Base-by-base conservation (phyloP, 1,284 basidiomycete species). In the Fistulina hepatica region DNA sequence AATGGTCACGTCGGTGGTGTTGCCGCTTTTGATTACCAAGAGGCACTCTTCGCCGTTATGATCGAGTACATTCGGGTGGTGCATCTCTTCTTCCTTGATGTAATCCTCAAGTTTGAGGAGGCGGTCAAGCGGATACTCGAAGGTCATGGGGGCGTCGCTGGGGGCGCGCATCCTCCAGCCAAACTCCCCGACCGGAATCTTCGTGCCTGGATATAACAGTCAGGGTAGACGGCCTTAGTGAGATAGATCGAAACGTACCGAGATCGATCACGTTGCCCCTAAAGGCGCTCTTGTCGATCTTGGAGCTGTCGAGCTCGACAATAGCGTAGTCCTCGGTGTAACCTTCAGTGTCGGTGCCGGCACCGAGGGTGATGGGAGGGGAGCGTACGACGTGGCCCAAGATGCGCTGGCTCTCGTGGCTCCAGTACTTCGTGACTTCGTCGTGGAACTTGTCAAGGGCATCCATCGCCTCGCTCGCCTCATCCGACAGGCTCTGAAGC, bases 21-120 rank as follows among this genome's bases (percentile, higher is more conserved):
- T 41, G 34, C 59, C 56, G 33, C 39, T 42, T 52, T 62, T 60
- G 42, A 57, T 36, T n/a, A 62, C 59, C 7, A 55, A 21, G 8
- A 59, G 33, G 45, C 51, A 57, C 7, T 36, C 32, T 16, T 57
- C 46, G 33, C 40, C 36, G 33, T 56, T 37, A 4, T 19, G 5
- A 42, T 59, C 58, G 16, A 37, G 22, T 47, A 45, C 48, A 36
- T 46, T 40, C 13, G 57, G 54, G 15, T 31, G 6, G 41, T 41
- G 46, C 48, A 60, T 52, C 19, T 41, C 21, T 3, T 51, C 51
- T 2, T 52, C 45, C 17, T 40, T 4, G 25, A 43, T 33, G 20
- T 20, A 45, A 42, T 39, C 54, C 17, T 21, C 16, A 35, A 59
- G 48, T 11, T 26, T 42, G 20, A 57, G 46, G 12, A 56, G 57